A percentile compares a stretch with the other conserved stretches of the same genome.
phyloP scores from a whole-genome alignment of 176 grass and related monocot species.

The Eleusine coracana region DNA sequence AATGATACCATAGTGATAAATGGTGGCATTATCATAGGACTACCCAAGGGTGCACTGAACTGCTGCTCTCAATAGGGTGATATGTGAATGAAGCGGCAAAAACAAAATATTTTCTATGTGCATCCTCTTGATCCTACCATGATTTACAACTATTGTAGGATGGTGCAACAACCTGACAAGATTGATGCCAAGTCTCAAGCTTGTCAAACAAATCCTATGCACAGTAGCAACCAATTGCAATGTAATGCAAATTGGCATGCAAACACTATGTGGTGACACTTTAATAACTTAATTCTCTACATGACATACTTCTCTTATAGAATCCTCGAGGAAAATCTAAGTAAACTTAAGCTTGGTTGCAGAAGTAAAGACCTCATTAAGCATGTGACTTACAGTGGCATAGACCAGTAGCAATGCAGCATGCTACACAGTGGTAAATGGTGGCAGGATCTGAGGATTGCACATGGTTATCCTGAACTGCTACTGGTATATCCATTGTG shows the following conservation, averaged over 20 bases:
- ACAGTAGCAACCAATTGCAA: background rate
- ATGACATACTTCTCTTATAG: background rate
- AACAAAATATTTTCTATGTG: background rate
- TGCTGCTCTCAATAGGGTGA: no score
- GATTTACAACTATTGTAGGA: no score
- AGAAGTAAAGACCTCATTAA: background rate
- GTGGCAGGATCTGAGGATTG: background rate
- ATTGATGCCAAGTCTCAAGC: background rate
- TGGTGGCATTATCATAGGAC: no score
- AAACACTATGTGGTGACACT: background rate
- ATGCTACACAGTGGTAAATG: constrained; percentile 12
- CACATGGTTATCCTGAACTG: background rate
- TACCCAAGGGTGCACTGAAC: no score
- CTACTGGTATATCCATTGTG: background rate
- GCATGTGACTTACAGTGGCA: background rate
- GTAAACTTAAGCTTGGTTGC: background rate
- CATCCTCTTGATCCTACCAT: no score
- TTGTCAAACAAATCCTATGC: background rate
- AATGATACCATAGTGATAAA: background rate
- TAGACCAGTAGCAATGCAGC: background rate
- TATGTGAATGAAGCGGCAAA: no score
- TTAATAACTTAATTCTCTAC: background rate
- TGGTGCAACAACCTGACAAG: no score
- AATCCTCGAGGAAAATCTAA: background rate
- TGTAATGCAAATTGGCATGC: background rate